Conservation (phyloP, 345 rosid species). For the Xanthoceras sorbifolium region DNA sequence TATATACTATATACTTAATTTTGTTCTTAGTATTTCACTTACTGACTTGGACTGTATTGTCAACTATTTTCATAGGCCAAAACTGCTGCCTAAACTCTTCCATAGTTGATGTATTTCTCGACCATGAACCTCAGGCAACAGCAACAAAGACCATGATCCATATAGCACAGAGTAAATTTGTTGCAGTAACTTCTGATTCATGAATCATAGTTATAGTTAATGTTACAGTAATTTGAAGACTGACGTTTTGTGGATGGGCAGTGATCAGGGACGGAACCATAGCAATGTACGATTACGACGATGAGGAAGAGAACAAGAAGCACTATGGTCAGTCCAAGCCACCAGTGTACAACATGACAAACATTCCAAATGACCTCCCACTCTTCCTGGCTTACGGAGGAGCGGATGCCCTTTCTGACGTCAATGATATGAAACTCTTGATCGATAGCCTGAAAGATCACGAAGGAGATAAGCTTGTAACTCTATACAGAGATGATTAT, state of each 20-base stretch:
- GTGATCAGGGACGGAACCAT: constrained; percentile 51
- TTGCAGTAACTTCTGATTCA: not conserved
- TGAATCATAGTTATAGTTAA: not conserved
- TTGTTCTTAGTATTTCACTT: not conserved
- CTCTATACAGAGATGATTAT: constrained; percentile 31
- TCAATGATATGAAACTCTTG: constrained; percentile 38
- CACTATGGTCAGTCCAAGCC: constrained; percentile 48
- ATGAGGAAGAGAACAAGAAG: constrained; percentile 37
- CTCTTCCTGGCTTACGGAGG: constrained; percentile 51
- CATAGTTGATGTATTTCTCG: constrained; percentile 36
- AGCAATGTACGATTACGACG: constrained; percentile 41
- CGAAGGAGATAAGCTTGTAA: constrained; percentile 39
- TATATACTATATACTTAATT: constrained; percentile 2
- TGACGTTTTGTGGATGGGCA: not conserved
- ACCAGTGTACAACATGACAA: constrained; percentile 45
- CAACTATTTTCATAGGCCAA: constrained; percentile 37
- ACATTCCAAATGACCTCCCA: constrained; percentile 49
- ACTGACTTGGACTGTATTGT: not conserved
- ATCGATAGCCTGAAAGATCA: constrained; percentile 39
- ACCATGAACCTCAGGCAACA: constrained; percentile 57
- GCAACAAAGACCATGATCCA: constrained; percentile 62
- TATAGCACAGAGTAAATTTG: constrained; percentile 51
- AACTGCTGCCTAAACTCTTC: constrained; percentile 62
- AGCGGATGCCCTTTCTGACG: constrained; percentile 48
- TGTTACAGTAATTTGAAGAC: not conserved